A percentile compares a stretch with the other conserved stretches of the same genome.
Evolutionary conservation across 305 asterid species (phyloP).

Genomic region (Petunia hybrid): DNA sequence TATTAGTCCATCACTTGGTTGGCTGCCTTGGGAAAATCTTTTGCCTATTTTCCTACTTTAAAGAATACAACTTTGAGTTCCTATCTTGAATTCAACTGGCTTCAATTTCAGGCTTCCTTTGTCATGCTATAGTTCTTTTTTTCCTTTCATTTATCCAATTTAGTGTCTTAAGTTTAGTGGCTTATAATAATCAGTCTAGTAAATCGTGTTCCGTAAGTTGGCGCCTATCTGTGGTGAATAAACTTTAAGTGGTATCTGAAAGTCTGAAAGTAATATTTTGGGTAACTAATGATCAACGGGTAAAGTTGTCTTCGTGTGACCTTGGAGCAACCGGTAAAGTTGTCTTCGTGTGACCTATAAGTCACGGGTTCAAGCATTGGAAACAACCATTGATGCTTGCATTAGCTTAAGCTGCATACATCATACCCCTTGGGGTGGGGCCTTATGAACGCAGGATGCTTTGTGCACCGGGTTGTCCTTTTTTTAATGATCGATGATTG

Average conservation of each 20-base stretch:
- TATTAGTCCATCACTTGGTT: neutral
- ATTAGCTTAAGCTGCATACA: too few relatives aligned
- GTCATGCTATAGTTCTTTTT: neutral
- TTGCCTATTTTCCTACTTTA: neutral
- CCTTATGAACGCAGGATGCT: too few relatives aligned
- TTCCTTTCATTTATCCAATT: neutral
- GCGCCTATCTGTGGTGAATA: neutral
- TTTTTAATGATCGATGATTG: too few relatives aligned
- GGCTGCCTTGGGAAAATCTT: neutral
- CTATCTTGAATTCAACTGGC: neutral
- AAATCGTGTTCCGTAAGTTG: neutral
- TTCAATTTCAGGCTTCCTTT: neutral
- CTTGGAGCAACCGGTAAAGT: too few relatives aligned
- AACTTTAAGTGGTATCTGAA: neutral
- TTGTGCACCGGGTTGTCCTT: too few relatives aligned
- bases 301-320: too few relatives aligned
- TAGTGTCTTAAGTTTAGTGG: neutral
- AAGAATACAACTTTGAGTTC: neutral
- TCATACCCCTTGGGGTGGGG: too few relatives aligned
- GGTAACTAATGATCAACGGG: neutral
- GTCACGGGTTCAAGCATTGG: too few relatives aligned
- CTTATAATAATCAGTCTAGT: neutral
- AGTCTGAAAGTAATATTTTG: neutral
- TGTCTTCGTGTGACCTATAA: too few relatives aligned
- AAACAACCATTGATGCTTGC: too few relatives aligned